Percentiles rank a stretch among this genome's conserved stretches.
Conservation (phyloP, 768 basidiomycete genomes). For the Termitomyces sp. region DNA sequence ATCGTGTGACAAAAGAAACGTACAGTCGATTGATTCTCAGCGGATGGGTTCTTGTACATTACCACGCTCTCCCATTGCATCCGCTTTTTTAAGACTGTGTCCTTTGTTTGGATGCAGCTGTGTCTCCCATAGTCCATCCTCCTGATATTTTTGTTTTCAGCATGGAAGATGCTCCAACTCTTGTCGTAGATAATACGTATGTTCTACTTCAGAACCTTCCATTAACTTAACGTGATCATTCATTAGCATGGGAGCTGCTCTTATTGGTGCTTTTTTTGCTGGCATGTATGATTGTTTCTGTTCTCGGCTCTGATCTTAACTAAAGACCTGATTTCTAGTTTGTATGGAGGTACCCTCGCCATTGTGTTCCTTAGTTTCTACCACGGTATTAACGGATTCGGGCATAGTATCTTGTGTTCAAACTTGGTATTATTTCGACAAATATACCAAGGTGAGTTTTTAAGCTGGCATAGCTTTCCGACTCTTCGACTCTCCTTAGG, state of each 20-base stretch:
- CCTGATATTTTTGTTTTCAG: not conserved
- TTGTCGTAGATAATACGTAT: conserved; percentile 31
- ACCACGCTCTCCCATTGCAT: conserved; percentile 10
- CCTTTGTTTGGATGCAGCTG: conserved; percentile 12
- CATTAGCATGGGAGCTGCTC: conserved; percentile 43
- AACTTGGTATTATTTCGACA: conserved; percentile 49
- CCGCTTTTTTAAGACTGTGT: conserved; percentile 22
- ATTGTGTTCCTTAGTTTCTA: not conserved
- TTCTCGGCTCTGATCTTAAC: not conserved
- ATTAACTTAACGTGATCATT: conserved; percentile 1
- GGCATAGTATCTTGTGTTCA: conserved; percentile 47
- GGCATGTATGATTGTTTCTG: conserved; percentile 29
- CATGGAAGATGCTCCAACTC: conserved; percentile 15
- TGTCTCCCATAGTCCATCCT: conserved; percentile 12
- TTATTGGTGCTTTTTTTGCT: conserved; percentile 43
- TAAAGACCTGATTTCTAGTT: conserved; percentile 19
- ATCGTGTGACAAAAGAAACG: conserved; percentile 14
- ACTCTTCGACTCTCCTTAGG: conserved; percentile 19
- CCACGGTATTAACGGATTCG: conserved; percentile 2
- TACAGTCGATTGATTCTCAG: conserved; percentile 12
- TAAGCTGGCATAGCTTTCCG: not conserved
- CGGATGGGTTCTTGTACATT: conserved; percentile 16
- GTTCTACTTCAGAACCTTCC: conserved; percentile 7
- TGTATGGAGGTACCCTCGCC: conserved; percentile 44
- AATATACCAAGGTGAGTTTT: conserved; percentile 33